Percentiles rank a stretch among this genome's conserved stretches.
Conservation (phyloP, 768 basidiomycete genomes). For the Galerina marginata region DNA sequence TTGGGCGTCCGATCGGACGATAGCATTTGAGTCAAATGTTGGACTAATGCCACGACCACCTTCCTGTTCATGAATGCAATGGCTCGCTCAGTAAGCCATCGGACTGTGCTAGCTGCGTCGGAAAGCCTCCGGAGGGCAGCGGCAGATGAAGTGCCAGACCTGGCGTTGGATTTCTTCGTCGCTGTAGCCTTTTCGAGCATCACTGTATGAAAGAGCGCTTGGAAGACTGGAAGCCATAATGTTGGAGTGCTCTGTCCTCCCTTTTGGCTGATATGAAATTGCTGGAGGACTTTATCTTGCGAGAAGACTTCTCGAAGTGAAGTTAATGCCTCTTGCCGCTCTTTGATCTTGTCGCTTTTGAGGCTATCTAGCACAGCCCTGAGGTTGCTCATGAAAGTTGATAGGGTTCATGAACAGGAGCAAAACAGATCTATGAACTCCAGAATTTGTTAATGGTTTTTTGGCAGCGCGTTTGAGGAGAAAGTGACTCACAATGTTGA, state of each 20-base stretch:
- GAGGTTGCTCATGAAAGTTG: slow-evolving; percentile 37
- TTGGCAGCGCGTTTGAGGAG: slow-evolving; percentile 2
- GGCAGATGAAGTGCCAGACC: slow-evolving; percentile 38
- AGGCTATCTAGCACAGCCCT: slow-evolving; percentile 56
- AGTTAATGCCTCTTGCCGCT: slow-evolving; percentile 67
- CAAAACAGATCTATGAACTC: slow-evolving; percentile 2
- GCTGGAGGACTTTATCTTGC: slow-evolving; percentile 49
- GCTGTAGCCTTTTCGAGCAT: slow-evolving; percentile 61
- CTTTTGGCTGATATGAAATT: slow-evolving; percentile 43
- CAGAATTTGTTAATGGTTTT: neutral
- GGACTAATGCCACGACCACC: slow-evolving; percentile 60
- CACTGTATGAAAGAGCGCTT: slow-evolving; percentile 74
- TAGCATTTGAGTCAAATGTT: slow-evolving; percentile 68
- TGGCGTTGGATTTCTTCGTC: slow-evolving; percentile 46
- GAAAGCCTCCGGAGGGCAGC: slow-evolving; percentile 64
- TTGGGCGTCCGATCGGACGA: slow-evolving; percentile 45
- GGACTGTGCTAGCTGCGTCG: slow-evolving; percentile 68
- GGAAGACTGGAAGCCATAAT: slow-evolving; percentile 71
- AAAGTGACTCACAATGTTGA: slow-evolving; percentile 2
- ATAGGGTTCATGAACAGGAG: neutral
- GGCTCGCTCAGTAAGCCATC: slow-evolving; percentile 74
- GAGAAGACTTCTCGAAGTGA: slow-evolving; percentile 57
- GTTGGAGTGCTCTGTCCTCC: slow-evolving; percentile 37
- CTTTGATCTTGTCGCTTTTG: slow-evolving; percentile 68
- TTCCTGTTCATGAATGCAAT: slow-evolving; percentile 60